phyloP scores from a whole-genome alignment of 139 green algal species.

The Spirogloea muscicola region DNA sequence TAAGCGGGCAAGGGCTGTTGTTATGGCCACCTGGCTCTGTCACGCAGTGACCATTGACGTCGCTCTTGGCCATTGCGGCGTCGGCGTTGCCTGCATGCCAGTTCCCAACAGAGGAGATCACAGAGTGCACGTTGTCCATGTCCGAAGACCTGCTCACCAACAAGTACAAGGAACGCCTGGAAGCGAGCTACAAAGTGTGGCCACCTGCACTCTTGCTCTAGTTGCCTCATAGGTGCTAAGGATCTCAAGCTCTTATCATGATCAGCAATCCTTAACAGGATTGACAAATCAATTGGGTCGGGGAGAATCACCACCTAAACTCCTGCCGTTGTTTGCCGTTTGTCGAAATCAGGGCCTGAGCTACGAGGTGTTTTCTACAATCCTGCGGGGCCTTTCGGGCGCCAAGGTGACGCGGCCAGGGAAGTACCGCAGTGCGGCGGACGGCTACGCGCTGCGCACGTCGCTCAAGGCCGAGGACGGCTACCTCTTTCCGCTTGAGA shows the following conservation, averaged over 20 bases:
- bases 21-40: no score
- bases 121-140: constrained; percentile 73
- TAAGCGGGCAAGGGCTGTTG: no score
- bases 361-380: constrained; percentile 81
- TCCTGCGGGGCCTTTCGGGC: constrained; percentile 75
- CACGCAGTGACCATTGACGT: no score
- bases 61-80: no score
- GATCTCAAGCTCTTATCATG: no score
- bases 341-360: constrained; percentile 55
- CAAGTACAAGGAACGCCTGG: constrained; percentile 43
- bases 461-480: constrained; percentile 69
- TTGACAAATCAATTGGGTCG: no score
- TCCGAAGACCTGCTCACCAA: constrained; percentile 24
- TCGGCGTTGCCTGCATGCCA: background rate
- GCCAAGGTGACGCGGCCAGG: constrained; percentile 77
- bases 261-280: no score
- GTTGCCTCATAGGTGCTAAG: no score
- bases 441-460: constrained; percentile 20
- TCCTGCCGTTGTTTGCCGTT: no score
- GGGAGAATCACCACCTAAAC: no score
- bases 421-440: constrained; percentile 53
- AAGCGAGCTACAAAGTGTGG: constrained; percentile 39
- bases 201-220: no score
- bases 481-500: constrained; percentile 92
- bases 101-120: constrained; percentile 80